phyloP scores from a whole-genome alignment of 1,284 basidiomycete genomes.

The Cutaneotrichosporon cyanovorans region DNA sequence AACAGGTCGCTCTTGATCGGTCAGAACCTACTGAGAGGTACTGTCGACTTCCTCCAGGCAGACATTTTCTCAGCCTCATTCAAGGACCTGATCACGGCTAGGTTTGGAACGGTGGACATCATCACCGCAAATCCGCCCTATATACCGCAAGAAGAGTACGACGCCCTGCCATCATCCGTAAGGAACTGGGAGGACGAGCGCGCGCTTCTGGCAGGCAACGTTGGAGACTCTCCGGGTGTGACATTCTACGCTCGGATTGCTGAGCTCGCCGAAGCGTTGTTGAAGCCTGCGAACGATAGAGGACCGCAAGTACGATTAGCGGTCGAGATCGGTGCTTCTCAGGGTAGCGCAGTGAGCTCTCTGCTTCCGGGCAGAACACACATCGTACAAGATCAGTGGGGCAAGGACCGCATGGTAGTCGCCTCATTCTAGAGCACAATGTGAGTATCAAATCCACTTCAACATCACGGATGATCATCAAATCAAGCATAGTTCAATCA shows the following conservation, averaged over 20 bases:
- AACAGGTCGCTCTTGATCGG: slow-evolving; percentile 50
- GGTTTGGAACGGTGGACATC: slow-evolving; percentile 54
- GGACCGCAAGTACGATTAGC: slow-evolving; percentile 49
- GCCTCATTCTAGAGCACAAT: slow-evolving; percentile 10
- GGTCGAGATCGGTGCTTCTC: slow-evolving; percentile 70
- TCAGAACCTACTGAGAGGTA: neutral
- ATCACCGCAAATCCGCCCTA: slow-evolving; percentile 92
- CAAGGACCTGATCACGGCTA: slow-evolving; percentile 6
- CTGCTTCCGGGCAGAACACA: slow-evolving; percentile 56
- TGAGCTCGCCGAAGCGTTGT: slow-evolving; percentile 50
- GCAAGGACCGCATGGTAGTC: slow-evolving; percentile 47
- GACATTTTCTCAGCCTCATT: slow-evolving; percentile 49
- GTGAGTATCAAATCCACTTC: slow-evolving; percentile 3
- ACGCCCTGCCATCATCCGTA: slow-evolving; percentile 59
- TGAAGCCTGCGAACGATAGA: slow-evolving; percentile 47
- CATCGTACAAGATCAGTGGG: slow-evolving; percentile 72
- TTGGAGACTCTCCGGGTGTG: slow-evolving; percentile 59
- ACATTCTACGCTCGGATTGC: slow-evolving; percentile 71
- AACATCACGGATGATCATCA: slow-evolving; percentile 54
- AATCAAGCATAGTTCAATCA: slow-evolving; percentile 85
- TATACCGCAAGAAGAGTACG: slow-evolving; percentile 63
- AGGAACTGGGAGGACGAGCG: slow-evolving; percentile 66
- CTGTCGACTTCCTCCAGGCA: slow-evolving; percentile 31
- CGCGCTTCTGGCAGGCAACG: slow-evolving; percentile 68
- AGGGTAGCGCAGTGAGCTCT: slow-evolving; percentile 56